Evolutionary conservation across 495 filamentous ascomycete genomes (phyloP).

Genomic region (Penicillium parvum): DNA sequence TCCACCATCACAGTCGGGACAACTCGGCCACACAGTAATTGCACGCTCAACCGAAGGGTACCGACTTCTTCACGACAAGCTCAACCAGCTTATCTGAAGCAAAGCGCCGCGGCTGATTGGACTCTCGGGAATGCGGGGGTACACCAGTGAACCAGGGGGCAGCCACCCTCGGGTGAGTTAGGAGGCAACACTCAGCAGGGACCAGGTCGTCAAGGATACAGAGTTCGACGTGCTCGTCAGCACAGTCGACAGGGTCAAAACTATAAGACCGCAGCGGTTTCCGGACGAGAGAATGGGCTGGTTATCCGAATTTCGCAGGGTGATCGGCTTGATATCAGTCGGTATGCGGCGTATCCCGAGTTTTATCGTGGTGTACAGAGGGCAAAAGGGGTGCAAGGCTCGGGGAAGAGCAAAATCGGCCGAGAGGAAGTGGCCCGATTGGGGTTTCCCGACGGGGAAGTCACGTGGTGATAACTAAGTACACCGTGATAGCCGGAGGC

Average conservation of each 20-base stretch:
- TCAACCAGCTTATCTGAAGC: background rate
- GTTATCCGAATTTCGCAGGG: constrained; percentile 2
- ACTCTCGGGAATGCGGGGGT: constrained; percentile 6
- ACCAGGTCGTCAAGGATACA: constrained; percentile 4
- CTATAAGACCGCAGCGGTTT: background rate
- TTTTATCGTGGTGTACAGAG: background rate
- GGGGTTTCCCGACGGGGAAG: constrained; percentile 35
- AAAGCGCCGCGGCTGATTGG: constrained; percentile 16
- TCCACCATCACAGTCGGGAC: constrained; percentile 7
- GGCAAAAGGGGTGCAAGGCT: background rate
- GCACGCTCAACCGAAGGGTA: background rate
- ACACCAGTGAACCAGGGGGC: background rate
- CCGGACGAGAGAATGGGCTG: constrained; percentile 9
- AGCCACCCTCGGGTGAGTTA: constrained; percentile 17
- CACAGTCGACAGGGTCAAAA: background rate
- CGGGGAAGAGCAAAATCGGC: constrained; percentile 28
- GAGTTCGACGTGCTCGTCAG: constrained; percentile 6
- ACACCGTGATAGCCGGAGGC: background rate
- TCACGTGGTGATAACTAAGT: background rate
- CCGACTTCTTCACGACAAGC: background rate
- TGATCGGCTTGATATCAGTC: constrained; percentile 15
- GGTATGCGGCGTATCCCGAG: constrained; percentile 26
- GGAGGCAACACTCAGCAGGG: background rate
- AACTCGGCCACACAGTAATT: constrained; percentile 2
- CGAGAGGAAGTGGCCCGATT: constrained; percentile 20